Base-by-base conservation (phyloP, 2,329 filamentous ascomycete genomes). In the Tricladium varicosporioides region DNA sequence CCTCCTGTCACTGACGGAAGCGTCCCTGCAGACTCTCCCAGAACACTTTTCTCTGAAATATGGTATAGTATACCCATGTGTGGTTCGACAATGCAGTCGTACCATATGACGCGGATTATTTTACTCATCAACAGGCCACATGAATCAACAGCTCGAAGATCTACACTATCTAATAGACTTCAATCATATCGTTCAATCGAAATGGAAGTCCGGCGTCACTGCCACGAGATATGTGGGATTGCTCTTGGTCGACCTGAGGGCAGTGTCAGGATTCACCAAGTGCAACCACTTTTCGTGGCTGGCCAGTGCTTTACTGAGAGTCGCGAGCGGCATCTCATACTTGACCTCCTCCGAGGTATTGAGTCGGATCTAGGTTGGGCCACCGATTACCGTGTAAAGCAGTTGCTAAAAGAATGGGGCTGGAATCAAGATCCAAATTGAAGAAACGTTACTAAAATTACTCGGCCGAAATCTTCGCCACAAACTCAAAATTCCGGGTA, bases 51-150 rank as follows among this genome's bases (percentile, higher is more conserved):
- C 68, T 76, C 71, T 0, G 81, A 86, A 65, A 77, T 85, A 11
- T 88, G 85, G 83, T 86, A 85, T 68, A 78, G 79, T 52, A 75
- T 83, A 0, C 78, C 84, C 0, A 80, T 87, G 76, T 88, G 84
- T 69, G 83, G 81, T 0, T 83, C 84, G 2, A 83, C 83, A 1
- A 87, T 87, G 78, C 83, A 86, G 64, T 79, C 78, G 58, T 87
- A 85, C 61, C 81, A 87, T 64, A 86, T 87, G 74, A 82, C 82
- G 1, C 78, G 81, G 45, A 83, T 87, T 10, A 76, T 86, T 4
- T 68, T 88, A 0, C 75, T 85, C 11, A 77, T 85, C 60, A 86
- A 87, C 63, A 79, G 81, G 57, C 82, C 81, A 0, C 75, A 79
- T 14, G 79, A 86, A 56, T 80, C 78, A 0, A 79, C 81, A 1